Evolutionary conservation across 345 rosid genomes (phyloP).

Genomic region (Balakata baccata): DNA sequence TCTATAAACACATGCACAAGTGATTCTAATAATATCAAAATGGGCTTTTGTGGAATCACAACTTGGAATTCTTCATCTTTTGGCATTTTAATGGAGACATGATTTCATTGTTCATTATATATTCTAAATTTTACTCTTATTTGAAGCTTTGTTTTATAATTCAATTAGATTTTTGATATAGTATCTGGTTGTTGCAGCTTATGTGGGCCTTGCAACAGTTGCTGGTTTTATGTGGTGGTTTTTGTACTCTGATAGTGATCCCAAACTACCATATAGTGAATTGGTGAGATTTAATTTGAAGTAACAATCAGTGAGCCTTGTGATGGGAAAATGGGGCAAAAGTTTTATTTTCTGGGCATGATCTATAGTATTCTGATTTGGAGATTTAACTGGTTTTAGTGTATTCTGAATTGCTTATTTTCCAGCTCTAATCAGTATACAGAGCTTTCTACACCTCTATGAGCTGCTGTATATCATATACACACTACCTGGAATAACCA

Average conservation of each 20-base stretch:
- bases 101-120: background rate
- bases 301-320: background rate
- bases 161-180: background rate
- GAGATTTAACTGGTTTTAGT: background rate
- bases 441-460: background rate
- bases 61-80: background rate
- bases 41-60: background rate
- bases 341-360: slow-evolving; percentile 5
- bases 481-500: background rate
- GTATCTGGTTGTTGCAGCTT: slow-evolving; percentile 55
- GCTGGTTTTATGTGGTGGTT: slow-evolving; percentile 99
- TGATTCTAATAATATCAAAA: background rate
- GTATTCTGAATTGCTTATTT: background rate
- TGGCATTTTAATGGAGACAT: background rate
- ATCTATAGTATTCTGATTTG: background rate
- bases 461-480: background rate
- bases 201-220: slow-evolving; percentile 98
- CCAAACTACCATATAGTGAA: slow-evolving; percentile 78
- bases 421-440: background rate
- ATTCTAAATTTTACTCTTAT: background rate
- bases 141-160: background rate
- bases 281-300: slow-evolving; percentile 51
- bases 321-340: background rate
- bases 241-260: slow-evolving; percentile 77
- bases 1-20: background rate